Base-by-base conservation (phyloP, 2,329 filamentous ascomycete species). In the Nemania sp. region DNA sequence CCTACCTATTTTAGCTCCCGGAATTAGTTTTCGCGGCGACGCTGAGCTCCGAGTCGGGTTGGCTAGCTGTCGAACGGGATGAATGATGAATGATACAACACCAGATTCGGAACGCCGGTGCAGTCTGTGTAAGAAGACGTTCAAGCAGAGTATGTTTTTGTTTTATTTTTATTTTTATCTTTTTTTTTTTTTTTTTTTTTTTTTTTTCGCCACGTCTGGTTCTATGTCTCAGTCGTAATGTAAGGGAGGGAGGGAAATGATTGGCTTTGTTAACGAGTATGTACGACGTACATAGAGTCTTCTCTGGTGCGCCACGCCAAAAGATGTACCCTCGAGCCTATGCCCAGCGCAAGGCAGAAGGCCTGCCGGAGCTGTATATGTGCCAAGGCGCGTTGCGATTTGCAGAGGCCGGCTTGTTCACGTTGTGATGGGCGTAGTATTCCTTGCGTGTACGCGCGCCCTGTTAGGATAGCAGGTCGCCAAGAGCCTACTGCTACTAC, bases 341-440 rank as follows among this genome's bases (percentile, higher is more conserved):
- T 45, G 20, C 64, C 70, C 10, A 72, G 69, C 26, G 54, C 59
- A 24, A 68, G 74, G 43, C 75, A 76, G 59, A 77, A 77, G 59
- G 73, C 75, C 26, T 78, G 76, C 58, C 73, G 70, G 22, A 68
- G 63, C 27, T 77, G 76, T 62, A 73, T 73, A 13, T 35, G 27
- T n/a, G 74, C 75, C 22, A 78, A 77, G 66, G 64, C 72, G n/a
- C 73, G 74, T 53, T 78, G 76, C 55, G 74, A 75, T 54, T 45
- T 75, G 27, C 62, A 67, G 26, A 66, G 72, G 15, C 76, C 76
- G 5, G 45, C 32, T 18, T 77, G 76, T 57, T 69, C 72, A 49
- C 72, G 76, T 2, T 78, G 76, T 57, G 45, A 45, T n/a, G 29
- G 55, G 15, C 71, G 74, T 26, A 66, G 62, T 20, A 51, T 65